Evolutionary conservation across 2,329 filamentous ascomycete genomes (phyloP).

Genomic region (Fusarium praegraminearum): DNA sequence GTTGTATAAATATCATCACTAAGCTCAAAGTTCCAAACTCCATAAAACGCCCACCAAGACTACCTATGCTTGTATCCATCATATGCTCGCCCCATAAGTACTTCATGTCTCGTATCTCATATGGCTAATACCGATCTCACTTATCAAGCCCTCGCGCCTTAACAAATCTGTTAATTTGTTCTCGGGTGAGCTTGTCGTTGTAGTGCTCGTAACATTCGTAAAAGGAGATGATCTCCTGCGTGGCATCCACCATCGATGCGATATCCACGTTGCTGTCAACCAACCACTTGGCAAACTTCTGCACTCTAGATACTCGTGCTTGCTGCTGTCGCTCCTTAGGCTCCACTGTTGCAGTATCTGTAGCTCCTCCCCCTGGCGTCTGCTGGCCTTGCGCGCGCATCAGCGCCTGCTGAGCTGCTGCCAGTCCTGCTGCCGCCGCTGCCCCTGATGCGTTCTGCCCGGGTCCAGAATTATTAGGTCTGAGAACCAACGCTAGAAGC

Average conservation of each 20-base stretch:
- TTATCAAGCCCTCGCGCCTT: constrained; percentile 69
- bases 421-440: constrained; percentile 58
- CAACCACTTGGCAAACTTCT: constrained; percentile 78
- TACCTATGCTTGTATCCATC: not conserved
- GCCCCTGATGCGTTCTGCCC: constrained; percentile 49
- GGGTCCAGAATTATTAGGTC: constrained; percentile 61
- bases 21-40: constrained; percentile 31
- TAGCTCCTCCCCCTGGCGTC: constrained; percentile 38
- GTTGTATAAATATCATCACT: not conserved
- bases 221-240: constrained; percentile 90
- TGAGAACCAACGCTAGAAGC: constrained; percentile 84
- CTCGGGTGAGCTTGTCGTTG: constrained; percentile 69
- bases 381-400: constrained; percentile 58
- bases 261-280: constrained; percentile 89
- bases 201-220: constrained; percentile 78
- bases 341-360: constrained; percentile 41
- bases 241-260: constrained; percentile 86
- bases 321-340: constrained; percentile 64
- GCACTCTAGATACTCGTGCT: constrained; percentile 72
- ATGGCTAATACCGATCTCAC: constrained; percentile 44
- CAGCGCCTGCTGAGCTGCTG: constrained; percentile 62
- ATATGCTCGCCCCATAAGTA: constrained; percentile 13
- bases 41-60: constrained; percentile 11
- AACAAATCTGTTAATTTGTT: constrained; percentile 70
- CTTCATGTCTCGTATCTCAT: constrained; percentile 46